Base-by-base conservation (phyloP, 129 eudicot genomes). In the Gnaphalium uliginosum region DNA sequence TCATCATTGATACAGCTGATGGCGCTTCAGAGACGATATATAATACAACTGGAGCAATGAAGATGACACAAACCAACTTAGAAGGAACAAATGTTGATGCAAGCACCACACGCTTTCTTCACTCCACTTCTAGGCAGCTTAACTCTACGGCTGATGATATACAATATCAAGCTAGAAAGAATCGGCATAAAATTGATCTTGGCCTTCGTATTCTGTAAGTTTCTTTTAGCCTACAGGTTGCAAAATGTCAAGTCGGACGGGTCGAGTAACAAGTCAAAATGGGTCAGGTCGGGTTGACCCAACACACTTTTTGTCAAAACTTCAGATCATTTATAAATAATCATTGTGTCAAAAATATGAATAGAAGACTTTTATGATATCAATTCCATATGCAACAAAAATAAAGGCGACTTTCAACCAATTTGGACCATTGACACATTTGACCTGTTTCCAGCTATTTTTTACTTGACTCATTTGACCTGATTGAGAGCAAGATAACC, bases 41-140 rank as follows among this genome's bases (percentile, higher is more conserved):
- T 63, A 85, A 82, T 76, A 89, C 92, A 21, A 93, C 98, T 0
- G 87, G 87, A 67, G 95, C 96, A 29, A 88, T 93, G 96, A 93
- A 72, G 69, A 39, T 72, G 24, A 90, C 92, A 71, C 76, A 81
- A 66, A 33, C 1, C 5, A 88, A 79, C 81, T 78, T 93, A 81
- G 71, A 81, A 82, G 82, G 74, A 77, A 65, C 81, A n/a, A 78
- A 79, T 54, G 81, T 69, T 57, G 84, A 66, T 33, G 63, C 68
- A 32, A 76, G 83, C 56, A 87, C 90, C 66, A 58, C 88, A 9
- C 39, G 75, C 50, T 93, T 93, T 81, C 93, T 93, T 27, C 82
- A 74, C 4, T 79, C 89, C 0, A 90, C 96, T 26, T 88, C 98
- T 10, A 43, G 69, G 59, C 78, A n/a, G 60, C 95, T 93, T 46